A percentile compares a stretch with the other conserved stretches of the same genome.
phyloP scores from a whole-genome alignment of 805 yeast species.

The Peterozyma xylosa region DNA sequence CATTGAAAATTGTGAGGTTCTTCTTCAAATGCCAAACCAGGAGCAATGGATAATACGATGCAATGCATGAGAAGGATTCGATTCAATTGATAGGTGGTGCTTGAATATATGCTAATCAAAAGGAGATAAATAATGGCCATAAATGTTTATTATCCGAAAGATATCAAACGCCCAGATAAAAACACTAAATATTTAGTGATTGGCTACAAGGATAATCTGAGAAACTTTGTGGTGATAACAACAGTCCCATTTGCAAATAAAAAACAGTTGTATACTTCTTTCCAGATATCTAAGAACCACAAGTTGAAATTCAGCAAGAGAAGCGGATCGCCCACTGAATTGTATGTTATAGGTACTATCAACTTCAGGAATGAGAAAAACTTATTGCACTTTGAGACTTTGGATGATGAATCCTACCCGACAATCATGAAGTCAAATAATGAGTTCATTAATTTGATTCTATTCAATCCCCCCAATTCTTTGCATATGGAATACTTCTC shows the following conservation, averaged over 20 bases:
- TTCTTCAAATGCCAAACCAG: too few species aligned
- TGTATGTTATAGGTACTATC: constrained; percentile 19
- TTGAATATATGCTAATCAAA: too few species aligned
- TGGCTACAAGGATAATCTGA: constrained; percentile 17
- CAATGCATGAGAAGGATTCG: too few species aligned
- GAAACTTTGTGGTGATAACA: constrained; percentile 19
- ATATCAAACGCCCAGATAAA: background rate
- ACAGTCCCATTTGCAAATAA: constrained; percentile 11
- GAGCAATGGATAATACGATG: too few species aligned
- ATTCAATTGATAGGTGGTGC: too few species aligned
- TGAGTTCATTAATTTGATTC: background rate
- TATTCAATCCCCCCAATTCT: constrained; percentile 64
- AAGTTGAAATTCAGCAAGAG: background rate
- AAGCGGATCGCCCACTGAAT: constrained; percentile 10
- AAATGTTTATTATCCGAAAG: background rate
- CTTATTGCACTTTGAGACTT: constrained; percentile 3
- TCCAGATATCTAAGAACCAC: background rate
- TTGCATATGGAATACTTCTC: constrained; percentile 72
- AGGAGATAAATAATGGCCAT: background rate
- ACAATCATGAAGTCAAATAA: constrained; percentile 6
- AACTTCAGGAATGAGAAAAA: constrained; percentile 12
- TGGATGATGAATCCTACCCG: constrained; percentile 14
- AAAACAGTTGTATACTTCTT: constrained; percentile 3
- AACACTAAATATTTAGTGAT: constrained; percentile 11
- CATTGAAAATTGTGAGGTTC: too few species aligned